phyloP scores from a whole-genome alignment of 345 rosid species.

The Arabidopsis arenosa region DNA sequence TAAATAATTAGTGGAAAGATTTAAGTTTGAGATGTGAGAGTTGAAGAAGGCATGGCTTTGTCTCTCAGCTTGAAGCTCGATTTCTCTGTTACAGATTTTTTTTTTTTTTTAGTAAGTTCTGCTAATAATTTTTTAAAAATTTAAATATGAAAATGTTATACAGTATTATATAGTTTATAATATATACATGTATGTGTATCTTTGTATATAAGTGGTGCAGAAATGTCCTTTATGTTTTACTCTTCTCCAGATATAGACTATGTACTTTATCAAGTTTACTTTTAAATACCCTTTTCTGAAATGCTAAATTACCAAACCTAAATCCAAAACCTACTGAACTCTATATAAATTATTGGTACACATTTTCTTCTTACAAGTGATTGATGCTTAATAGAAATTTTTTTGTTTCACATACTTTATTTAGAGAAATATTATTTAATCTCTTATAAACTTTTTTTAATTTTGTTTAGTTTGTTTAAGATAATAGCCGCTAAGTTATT shows the following conservation, averaged over 20 bases:
- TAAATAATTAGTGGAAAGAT: background rate
- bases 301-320: background rate
- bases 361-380: background rate
- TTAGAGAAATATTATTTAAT: too few relatives aligned
- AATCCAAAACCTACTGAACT: background rate
- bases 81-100: conserved; percentile 45
- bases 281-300: conserved; percentile 11
- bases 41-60: conserved; percentile 48
- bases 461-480: too few relatives aligned
- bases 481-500: too few relatives aligned
- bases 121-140: background rate
- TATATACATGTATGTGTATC: conserved; percentile 16
- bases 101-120: background rate
- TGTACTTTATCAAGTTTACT: conserved; percentile 2
- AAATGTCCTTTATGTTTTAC: conserved; percentile 26
- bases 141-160: conserved; percentile 24
- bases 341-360: background rate
- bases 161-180: conserved; percentile 18
- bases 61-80: conserved; percentile 55
- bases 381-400: background rate
- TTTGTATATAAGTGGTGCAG: conserved; percentile 20
- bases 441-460: too few relatives aligned
- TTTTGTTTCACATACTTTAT: background rate
- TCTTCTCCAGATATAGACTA: conserved; percentile 23
- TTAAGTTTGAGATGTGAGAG: conserved; percentile 48